Conservation (phyloP, 2,329 filamentous ascomycete genomes). For the Phyllosticta citrichinensis region DNA sequence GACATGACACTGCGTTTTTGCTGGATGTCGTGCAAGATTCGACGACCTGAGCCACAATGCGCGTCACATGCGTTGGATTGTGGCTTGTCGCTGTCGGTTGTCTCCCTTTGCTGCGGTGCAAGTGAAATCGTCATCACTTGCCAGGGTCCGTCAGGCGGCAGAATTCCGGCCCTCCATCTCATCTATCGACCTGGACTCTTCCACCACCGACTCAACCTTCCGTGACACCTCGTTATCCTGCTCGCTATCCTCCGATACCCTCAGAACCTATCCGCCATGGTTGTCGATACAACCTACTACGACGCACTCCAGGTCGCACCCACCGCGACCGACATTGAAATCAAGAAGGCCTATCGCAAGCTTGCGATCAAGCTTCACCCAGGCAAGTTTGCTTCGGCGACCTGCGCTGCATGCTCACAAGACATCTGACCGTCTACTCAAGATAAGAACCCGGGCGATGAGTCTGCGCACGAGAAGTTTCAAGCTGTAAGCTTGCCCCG, state of each 20-base stretch:
- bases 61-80: background rate
- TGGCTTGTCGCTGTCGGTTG: conserved; percentile 6
- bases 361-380: conserved; percentile 89
- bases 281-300: conserved; percentile 81
- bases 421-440: conserved; percentile 11
- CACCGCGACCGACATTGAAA: conserved; percentile 80
- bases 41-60: background rate
- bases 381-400: conserved; percentile 40
- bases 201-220: background rate
- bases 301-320: conserved; percentile 77
- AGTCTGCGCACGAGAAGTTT: conserved; percentile 87
- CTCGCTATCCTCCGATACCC: conserved; percentile 1
- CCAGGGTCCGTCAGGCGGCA: conserved; percentile 6
- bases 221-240: background rate
- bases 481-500: conserved; percentile 54
- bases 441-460: conserved; percentile 98
- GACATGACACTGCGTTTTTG: background rate
- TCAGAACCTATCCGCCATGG: conserved; percentile 47
- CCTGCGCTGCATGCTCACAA: conserved; percentile 2
- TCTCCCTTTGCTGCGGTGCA: conserved; percentile 1
- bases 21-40: background rate
- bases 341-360: conserved; percentile 91
- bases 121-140: conserved; percentile 8
- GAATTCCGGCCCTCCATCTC: conserved; percentile 2
- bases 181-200: background rate